Base-by-base conservation (phyloP, 306 rosid genomes). In the Inga oerstediana region DNA sequence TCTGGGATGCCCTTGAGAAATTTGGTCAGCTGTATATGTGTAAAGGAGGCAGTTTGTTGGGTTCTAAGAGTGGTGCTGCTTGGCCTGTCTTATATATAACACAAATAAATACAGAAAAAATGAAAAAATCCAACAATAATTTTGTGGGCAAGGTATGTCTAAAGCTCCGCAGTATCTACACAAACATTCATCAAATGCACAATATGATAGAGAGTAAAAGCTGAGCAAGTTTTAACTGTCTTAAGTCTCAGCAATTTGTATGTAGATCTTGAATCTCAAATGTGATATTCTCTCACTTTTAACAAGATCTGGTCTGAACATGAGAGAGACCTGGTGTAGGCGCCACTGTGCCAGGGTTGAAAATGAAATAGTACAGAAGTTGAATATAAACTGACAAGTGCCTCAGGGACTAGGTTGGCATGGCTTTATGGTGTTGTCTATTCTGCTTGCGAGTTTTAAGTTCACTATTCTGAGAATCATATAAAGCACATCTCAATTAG, bases 321-420 rank as follows among this genome's bases (percentile, higher is more conserved):
- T 70, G 34, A 8, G 52, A 20, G 52, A 20, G 75, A 20, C 54
- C 51, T 69, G 16, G 74, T 39, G 32, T 17, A 20, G 51, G 5
- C 20, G 32, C 64, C 64, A 20, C 27, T 20, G 3, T n/a, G 24
- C 64, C 27, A 7, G 12, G 64, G 64, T 56, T 56, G 61, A 54
- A 54, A 54, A 54, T 70, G 34, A 41, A 70, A 70, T 78, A 59
- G 67, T 30, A 41, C 46, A 15, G 46, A 54, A 39, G n/a, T 69
- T 39, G 72, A 67, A 73, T 73, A 2, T 66, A 39, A 72, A 54
- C 45, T 74, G 67, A 80, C 65, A 49, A 17, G 39, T 58, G 58
- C 37, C 14, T 61, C 48, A 24, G 37, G 54, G 48, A 68, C 14
- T 20, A 4, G 51, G 74, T 70, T 65, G 71, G 41, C 11, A 2